Conservation (phyloP, 2,329 filamentous ascomycete species). For the Aspergillus arachidicola region DNA sequence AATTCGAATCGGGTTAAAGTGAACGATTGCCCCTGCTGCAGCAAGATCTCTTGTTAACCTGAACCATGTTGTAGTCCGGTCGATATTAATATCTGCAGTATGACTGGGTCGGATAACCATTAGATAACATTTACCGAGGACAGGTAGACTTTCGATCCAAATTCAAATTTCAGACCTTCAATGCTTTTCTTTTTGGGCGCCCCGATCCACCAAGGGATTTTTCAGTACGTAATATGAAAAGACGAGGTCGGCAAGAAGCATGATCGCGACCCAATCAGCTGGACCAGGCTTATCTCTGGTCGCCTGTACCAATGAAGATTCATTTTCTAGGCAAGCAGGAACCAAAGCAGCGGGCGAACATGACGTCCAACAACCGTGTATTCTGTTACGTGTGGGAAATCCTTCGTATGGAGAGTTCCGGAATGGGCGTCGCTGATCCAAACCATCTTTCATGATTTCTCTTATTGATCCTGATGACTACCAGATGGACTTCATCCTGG, state of each 20-base stretch:
- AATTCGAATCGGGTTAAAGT: not conserved
- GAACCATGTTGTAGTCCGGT: not conserved
- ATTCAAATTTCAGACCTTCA: not conserved
- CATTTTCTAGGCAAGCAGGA: slow-evolving; percentile 6
- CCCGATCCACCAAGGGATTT: slow-evolving; percentile 7
- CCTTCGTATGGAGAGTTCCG: slow-evolving; percentile 18
- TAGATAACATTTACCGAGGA: slow-evolving; percentile 1
- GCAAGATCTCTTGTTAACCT: not conserved
- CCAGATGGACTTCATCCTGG: slow-evolving; percentile 2
- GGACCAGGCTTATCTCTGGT: slow-evolving; percentile 31
- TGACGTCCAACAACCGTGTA: slow-evolving; percentile 16
- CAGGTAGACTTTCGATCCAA: not conserved
- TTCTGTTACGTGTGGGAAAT: slow-evolving; percentile 35
- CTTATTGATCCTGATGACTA: slow-evolving; percentile 24
- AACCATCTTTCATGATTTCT: slow-evolving; percentile 11
- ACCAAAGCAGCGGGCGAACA: slow-evolving; percentile 12
- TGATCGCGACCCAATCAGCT: slow-evolving; percentile 33
- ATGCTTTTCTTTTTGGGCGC: not conserved
- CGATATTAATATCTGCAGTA: slow-evolving; percentile 1
- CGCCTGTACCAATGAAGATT: slow-evolving; percentile 3
- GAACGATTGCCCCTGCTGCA: not conserved
- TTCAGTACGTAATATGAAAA: slow-evolving; percentile 38
- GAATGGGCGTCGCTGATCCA: slow-evolving; percentile 16
- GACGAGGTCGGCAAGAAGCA: slow-evolving; percentile 20
- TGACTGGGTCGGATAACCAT: not conserved